phyloP scores from a whole-genome alignment of 2,329 filamentous ascomycete species.

The Xylariaceae sp. region DNA sequence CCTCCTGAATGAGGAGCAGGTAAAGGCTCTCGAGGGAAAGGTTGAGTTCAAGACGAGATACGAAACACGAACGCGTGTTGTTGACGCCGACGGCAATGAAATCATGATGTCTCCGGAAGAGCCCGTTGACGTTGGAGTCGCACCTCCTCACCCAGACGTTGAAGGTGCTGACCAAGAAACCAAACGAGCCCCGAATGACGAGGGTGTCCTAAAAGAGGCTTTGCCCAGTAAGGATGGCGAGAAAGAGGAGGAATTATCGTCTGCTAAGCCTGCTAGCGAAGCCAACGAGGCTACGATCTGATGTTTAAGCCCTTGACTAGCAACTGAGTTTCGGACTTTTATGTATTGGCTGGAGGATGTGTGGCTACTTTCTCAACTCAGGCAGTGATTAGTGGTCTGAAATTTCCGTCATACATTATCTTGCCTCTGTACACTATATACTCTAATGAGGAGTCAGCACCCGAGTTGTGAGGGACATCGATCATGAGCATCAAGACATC shows the following conservation, averaged over 20 bases:
- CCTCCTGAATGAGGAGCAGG: slow-evolving; percentile 74
- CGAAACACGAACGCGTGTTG: slow-evolving; percentile 83
- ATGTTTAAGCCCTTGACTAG: neutral
- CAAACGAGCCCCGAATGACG: slow-evolving; percentile 35
- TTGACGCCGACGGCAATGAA: slow-evolving; percentile 76
- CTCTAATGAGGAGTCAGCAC: slow-evolving; percentile 27
- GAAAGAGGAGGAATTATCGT: slow-evolving; percentile 49
- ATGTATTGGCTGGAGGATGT: slow-evolving; percentile 5
- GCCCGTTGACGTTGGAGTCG: slow-evolving; percentile 39
- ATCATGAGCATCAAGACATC: slow-evolving; percentile 13
- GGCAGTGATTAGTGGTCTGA: slow-evolving; percentile 6
- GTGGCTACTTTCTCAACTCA: neutral
- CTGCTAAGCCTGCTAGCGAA: slow-evolving; percentile 60
- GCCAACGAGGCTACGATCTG: slow-evolving; percentile 50
- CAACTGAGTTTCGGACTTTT: neutral
- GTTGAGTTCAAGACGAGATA: slow-evolving; percentile 94
- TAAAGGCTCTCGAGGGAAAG: slow-evolving; percentile 80
- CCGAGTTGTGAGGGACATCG: slow-evolving; percentile 20
- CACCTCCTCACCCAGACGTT: slow-evolving; percentile 56
- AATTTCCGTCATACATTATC: slow-evolving; percentile 15
- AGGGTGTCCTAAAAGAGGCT: slow-evolving; percentile 38
- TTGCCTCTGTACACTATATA: slow-evolving; percentile 27
- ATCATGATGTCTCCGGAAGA: slow-evolving; percentile 46
- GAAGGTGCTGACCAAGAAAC: slow-evolving; percentile 58
- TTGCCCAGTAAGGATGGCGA: slow-evolving; percentile 53